Base-by-base conservation (phyloP, 371 early-diverging fungal species). In the Mucor irregularis region DNA sequence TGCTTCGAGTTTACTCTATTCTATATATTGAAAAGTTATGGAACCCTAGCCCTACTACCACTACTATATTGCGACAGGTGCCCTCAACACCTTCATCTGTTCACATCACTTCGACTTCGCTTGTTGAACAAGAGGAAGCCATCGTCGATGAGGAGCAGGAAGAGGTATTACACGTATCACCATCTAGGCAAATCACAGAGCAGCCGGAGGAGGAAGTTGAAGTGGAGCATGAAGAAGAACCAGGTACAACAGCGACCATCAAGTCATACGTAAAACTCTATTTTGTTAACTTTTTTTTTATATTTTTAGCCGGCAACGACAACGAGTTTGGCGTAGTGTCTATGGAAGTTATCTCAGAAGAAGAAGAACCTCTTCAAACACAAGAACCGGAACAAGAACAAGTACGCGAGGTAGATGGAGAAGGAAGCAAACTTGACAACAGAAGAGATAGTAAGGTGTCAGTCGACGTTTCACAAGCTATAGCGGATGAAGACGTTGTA, bases 1-100 rank as follows among this genome's bases (percentile, higher is more conserved):
- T 64, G 64, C 56, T 64, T 45, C 58, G 64, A 34, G 50, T 64
- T n/a, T 53, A 58, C 22, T 58, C 53, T 29, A 34, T 64, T 10
- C 19, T 64, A 17, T 58, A 54, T 22, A 64, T 50, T 21, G 59
- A 64, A 37, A 35, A 40, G 9, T 35, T 64, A 46, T 64, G 64
- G 64, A 53, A 44, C 21, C 16, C n/a, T n/a, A n/a, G n/a, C n/a
- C n/a, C 35, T 31, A 8, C 5, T 39, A 25, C 26, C 7, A 37
- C 51, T 4, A 29, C 44, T 22, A 28, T 37, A 3, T 35, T 34
- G 5, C n/a, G 46, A n/a, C 26, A 33, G 13, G 46, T 37, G 2
- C 35, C 14, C 28, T 45, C 46, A 5, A 19, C 34, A 19, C 25
- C 19, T 22, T 33, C 53, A 22, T 49, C 49, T 13, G 35, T 34